Base-by-base conservation (phyloP, 768 basidiomycete genomes). In the Suillus fuscotomentosus region DNA sequence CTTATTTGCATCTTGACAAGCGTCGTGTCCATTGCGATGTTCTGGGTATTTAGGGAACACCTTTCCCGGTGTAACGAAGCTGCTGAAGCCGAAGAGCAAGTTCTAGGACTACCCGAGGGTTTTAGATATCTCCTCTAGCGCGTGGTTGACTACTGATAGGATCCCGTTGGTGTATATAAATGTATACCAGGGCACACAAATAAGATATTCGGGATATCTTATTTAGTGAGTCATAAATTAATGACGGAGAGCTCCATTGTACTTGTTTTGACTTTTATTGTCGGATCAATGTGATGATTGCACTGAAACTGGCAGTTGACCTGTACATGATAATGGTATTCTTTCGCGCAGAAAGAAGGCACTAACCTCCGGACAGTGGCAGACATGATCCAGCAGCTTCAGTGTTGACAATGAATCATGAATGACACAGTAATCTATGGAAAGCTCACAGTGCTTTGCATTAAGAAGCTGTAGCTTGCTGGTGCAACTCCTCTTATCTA, bases 1-100 rank as follows among this genome's bases (percentile, higher is more conserved):
- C 82, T 81, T 20, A 88, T 95, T 64, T 91, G 88, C 75, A 86
- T 89, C 45, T 76, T 85, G 57, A 81, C 83, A 67, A 85, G 80
- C 65, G 80, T 82, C 13, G 61, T 83, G 36, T 74, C 80, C 3
- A 83, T 87, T 34, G 66, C 80, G 31, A 80, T 88, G 76, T 82
- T 81, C 65, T 79, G 81, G 67, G 60, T 74, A 15, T 83, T 86
- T 72, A 76, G 83, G 45, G 63, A 68, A 24, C 76, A 85, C 65
- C 75, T 88, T 38, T 70, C 68, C 20, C 67, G 68, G 27, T 66
- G 82, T 62, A 86, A 86, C 67, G 65, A 67, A 61, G 66, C 73
- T 64, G 69, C 76, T 38, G 80, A 82, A 48, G 66, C 57, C 56
- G 72, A 73, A 31, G 84, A 83, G 65, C 71, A 70, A 56, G 71